phyloP scores from a whole-genome alignment of 2,329 filamentous ascomycete genomes.

The Rachicladosporium sp. region DNA sequence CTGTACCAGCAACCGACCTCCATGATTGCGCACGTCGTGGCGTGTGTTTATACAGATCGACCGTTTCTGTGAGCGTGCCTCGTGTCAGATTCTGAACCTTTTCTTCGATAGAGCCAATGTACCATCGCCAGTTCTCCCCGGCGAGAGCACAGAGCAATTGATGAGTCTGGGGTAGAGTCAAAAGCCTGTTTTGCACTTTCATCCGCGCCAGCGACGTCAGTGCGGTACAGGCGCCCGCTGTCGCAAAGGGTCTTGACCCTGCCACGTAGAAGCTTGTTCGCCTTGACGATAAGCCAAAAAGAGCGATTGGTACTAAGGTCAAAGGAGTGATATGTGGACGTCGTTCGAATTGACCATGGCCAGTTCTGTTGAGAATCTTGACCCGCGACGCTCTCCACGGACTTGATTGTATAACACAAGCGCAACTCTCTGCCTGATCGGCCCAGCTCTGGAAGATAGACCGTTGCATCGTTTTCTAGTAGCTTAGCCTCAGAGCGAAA shows the following conservation, averaged over 20 bases:
- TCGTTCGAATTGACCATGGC: conserved; percentile 28
- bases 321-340: conserved; percentile 27
- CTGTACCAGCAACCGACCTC: too few species aligned
- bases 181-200: not conserved
- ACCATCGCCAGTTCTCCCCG: conserved; percentile 32
- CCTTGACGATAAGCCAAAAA: conserved; percentile 29
- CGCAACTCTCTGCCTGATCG: conserved; percentile 26
- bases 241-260: conserved; percentile 12
- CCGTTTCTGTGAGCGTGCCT: conserved; percentile 3
- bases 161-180: conserved; percentile 15
- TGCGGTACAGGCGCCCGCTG: not conserved
- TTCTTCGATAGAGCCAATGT: conserved; percentile 27
- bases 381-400: conserved; percentile 15
- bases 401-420: conserved; percentile 30
- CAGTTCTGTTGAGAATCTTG: conserved; percentile 3
- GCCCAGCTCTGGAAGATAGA: conserved; percentile 18
- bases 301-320: conserved; percentile 18
- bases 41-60: too few species aligned
- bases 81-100: conserved; percentile 15
- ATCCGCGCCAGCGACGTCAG: not conserved
- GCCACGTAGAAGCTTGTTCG: conserved; percentile 21
- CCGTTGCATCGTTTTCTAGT: not conserved
- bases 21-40: too few species aligned
- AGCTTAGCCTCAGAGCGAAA: conserved; percentile 22
- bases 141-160: conserved; percentile 26